These are phyloP conservation scores for Linum trigynum DNA, from an alignment of 345 rosid genomes.

Conservation along the genomic window DNA sequence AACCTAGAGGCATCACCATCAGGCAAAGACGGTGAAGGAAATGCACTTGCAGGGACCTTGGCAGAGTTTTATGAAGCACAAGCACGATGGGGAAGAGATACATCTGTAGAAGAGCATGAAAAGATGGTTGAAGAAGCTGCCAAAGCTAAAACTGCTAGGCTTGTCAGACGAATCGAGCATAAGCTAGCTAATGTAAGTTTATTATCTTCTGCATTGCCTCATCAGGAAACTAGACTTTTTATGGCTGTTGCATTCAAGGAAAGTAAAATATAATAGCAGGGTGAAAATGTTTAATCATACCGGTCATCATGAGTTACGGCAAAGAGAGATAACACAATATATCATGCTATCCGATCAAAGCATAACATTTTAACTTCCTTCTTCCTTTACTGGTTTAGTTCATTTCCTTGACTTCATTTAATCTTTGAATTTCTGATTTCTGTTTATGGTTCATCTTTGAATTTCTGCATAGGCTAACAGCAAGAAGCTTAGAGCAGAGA, in stretches of 20 bases:
- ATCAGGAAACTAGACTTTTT: not conserved
- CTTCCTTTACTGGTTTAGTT: not conserved
- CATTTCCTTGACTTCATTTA: constrained; percentile 3
- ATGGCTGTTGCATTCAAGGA: no score
- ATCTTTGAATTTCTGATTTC: constrained; percentile 7
- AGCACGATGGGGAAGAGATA: constrained; percentile 82
- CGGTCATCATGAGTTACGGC: no score
- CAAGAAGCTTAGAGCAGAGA: constrained; percentile 84
- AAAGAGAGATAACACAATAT: no score
- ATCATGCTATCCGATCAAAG: no score
- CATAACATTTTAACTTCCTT: not conserved
- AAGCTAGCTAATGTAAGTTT: constrained; percentile 69
- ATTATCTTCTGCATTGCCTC: not conserved
- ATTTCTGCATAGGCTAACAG: constrained; percentile 74
- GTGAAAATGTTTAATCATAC: no score
- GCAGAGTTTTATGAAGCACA: constrained; percentile 98
- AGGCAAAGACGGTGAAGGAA: constrained; percentile 31
- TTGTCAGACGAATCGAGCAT: constrained; percentile 66
- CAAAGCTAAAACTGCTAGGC: constrained; percentile 50
- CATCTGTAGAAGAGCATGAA: constrained; percentile 67
- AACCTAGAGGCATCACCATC: constrained; percentile 9
- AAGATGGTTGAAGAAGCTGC: constrained; percentile 87
- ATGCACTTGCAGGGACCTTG: constrained; percentile 76
- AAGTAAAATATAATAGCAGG: no score
- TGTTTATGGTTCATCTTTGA: constrained; percentile 70